These are phyloP conservation scores for Phytophthora pini DNA, from an alignment of 352 stramenopile genomes.

Conservation along the genomic window DNA sequence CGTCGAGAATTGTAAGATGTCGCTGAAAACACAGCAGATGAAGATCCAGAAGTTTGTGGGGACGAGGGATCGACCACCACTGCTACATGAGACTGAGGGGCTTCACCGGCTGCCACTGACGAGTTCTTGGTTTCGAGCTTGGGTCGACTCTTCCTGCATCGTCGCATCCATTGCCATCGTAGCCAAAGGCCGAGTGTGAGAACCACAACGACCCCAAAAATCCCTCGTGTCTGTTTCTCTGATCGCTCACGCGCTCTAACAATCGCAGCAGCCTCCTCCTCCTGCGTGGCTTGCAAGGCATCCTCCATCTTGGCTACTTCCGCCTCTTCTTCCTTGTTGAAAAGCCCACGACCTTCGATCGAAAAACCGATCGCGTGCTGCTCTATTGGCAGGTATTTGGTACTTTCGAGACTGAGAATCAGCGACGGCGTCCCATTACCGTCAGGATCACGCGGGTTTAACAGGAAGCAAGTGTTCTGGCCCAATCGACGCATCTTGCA, in stretches of 20 bases:
- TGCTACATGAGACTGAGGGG: conserved; percentile 25
- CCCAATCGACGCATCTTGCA: conserved; percentile 66
- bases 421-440: conserved; percentile 55
- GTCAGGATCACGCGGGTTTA: conserved; percentile 51
- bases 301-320: conserved; percentile 62
- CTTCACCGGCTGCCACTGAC: conserved; percentile 10
- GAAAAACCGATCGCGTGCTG: conserved; percentile 82
- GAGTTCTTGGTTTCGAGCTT: conserved; percentile 34
- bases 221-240: conserved; percentile 25
- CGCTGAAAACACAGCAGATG: conserved; percentile 36
- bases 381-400: conserved; percentile 61
- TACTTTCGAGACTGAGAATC: conserved; percentile 64
- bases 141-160: conserved; percentile 27
- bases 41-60: conserved; percentile 27
- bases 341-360: conserved; percentile 69
- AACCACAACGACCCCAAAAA: conserved; percentile 30
- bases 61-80: conserved; percentile 31
- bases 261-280: conserved; percentile 39
- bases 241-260: conserved; percentile 29
- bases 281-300: conserved; percentile 45
- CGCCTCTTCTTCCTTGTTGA: conserved; percentile 62
- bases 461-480: conserved; percentile 71
- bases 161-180: conserved; percentile 40
- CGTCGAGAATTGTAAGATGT: conserved; percentile 31
- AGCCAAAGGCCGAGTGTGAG: conserved; percentile 36